Conservation (phyloP, 2,329 filamentous ascomycete genomes). For the Emergomyces africanus region DNA sequence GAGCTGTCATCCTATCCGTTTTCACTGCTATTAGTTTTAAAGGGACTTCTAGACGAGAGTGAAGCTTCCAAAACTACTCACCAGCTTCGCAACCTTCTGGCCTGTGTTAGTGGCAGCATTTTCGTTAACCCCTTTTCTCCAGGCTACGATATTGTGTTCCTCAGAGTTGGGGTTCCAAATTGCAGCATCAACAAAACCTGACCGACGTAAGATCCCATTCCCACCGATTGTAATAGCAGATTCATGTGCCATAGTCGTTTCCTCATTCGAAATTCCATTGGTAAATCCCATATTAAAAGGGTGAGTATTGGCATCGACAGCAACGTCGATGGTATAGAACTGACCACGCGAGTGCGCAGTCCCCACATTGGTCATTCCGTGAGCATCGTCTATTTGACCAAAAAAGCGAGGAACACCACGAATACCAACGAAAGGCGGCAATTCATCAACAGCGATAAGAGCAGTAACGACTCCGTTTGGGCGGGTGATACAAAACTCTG, state of each 20-base stretch:
- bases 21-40: neutral
- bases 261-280: neutral
- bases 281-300: neutral
- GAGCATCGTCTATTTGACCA: constrained; percentile 26
- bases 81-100: neutral
- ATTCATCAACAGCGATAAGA: constrained; percentile 34
- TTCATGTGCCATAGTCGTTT: neutral
- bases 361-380: constrained; percentile 30
- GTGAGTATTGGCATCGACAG: neutral
- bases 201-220: neutral
- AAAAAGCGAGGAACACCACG: constrained; percentile 26
- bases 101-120: neutral
- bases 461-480: constrained; percentile 29
- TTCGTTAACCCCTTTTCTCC: neutral
- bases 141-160: neutral
- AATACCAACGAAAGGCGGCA: constrained; percentile 26
- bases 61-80: neutral
- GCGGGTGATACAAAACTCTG: constrained; percentile 31
- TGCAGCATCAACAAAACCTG: neutral
- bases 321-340: constrained; percentile 24
- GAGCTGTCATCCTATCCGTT: neutral
- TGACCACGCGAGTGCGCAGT: constrained; percentile 19
- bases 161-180: neutral
- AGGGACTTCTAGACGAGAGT: neutral
- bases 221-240: neutral